Conservation (phyloP, 805 yeast genomes). For the Candida parachauliodes region DNA sequence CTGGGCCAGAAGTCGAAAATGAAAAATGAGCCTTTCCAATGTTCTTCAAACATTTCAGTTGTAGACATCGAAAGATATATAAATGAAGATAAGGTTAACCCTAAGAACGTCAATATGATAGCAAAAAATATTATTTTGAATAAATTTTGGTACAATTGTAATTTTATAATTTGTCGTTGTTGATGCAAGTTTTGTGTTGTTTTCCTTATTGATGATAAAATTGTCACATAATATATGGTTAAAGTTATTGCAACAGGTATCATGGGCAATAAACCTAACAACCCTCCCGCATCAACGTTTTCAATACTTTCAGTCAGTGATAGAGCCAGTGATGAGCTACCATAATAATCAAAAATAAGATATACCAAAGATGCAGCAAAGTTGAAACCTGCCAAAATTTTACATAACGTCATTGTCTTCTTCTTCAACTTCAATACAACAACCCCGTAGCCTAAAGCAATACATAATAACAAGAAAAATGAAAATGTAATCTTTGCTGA, state of each 20-base stretch:
- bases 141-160: constrained; percentile 77
- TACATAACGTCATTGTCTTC: constrained; percentile 61
- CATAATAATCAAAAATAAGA: constrained; percentile 31
- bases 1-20: constrained; percentile 94
- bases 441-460: constrained; percentile 91
- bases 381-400: constrained; percentile 38
- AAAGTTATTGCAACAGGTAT: constrained; percentile 72
- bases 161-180: constrained; percentile 89
- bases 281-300: constrained; percentile 44
- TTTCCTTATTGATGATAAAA: constrained; percentile 65
- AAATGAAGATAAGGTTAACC: constrained; percentile 67
- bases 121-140: constrained; percentile 74
- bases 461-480: constrained; percentile 79
- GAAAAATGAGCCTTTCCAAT: constrained; percentile 91
- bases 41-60: constrained; percentile 73
- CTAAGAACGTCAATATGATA: constrained; percentile 63
- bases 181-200: constrained; percentile 66
- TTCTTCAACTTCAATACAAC: constrained; percentile 82
- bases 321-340: constrained; percentile 21
- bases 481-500: constrained; percentile 83
- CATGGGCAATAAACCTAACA: constrained; percentile 53
- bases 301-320: constrained; percentile 34
- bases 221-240: constrained; percentile 69
- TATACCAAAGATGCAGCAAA: constrained; percentile 34
- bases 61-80: constrained; percentile 70